Base-by-base conservation (phyloP, 768 basidiomycete genomes). In the Leccinum subtestaceum region DNA sequence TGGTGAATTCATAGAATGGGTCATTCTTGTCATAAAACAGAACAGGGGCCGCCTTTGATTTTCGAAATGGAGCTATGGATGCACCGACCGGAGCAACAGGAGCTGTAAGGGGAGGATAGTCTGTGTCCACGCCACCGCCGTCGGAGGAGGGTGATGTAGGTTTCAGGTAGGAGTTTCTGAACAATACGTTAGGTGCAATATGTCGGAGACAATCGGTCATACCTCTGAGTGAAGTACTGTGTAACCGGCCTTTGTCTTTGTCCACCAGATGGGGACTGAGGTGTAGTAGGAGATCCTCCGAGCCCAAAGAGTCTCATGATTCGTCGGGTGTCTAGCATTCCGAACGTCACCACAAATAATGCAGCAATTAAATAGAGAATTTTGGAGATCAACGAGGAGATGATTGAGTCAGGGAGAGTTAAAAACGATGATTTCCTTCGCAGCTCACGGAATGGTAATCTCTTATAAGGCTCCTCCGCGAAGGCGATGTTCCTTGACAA, bases 1-100 rank as follows among this genome's bases (percentile, higher is more conserved):
- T 88, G 45, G 87, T 88, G 65, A 89, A 88, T 7, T 84, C 87
- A 60, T 88, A 87, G 66, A 87, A 77, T 11, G 86, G 84, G 47
- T 81, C 76, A 12, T 80, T 74, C 65, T 83, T 88, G 63, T 87
- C 79, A 63, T 89, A 88, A 67, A 89, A 89, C 2, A 84, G 68
- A 57, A 88, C 77, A 5, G 75, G 76, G 7, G 70, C 67, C 9
- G 74, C 72, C 21, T 70, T 72, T 23, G 65, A 45, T 27, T 62
- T 43, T 53, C 52, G 53, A 46, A 72, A 72, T 13, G 72, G 72
- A 25, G 72, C 63, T 51, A 73, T 57, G 21, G 73, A 73, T 49
- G 69, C 60, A 5, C 71, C 72, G 1, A 52, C 32, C 5, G 73
- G 73, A 53, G 60, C 55, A 32, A 67, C 65, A 6, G 73, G 72